Percentiles rank a stretch among this genome's conserved stretches.
These are phyloP conservation scores for Solanum hybrid DNA, from an alignment of 305 asterid species.

Conservation along the genomic window DNA sequence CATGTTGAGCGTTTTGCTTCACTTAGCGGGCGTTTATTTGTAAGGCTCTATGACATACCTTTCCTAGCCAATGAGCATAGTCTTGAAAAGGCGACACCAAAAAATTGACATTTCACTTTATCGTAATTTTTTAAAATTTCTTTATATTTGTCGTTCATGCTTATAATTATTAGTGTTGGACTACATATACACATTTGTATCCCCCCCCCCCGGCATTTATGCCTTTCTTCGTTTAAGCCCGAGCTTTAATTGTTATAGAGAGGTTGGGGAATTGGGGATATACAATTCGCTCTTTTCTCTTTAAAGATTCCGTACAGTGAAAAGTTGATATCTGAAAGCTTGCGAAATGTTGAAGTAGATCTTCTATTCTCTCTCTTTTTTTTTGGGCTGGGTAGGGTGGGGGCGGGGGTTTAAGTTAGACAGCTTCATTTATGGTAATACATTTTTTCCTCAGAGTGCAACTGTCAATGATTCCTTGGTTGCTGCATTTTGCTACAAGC, in stretches of 20 bases:
- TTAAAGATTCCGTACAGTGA: background rate
- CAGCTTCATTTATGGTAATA: background rate
- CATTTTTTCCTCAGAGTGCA: slow-evolving; percentile 66
- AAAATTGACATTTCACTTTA: background rate
- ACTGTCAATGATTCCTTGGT: slow-evolving; percentile 65
- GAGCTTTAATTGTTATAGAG: background rate
- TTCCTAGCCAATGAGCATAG: background rate
- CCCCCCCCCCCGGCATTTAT: background rate
- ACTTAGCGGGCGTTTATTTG: background rate
- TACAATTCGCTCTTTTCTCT: background rate
- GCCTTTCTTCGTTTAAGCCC: background rate
- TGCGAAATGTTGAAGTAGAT: background rate
- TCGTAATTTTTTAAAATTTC: background rate
- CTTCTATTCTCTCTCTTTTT: background rate
- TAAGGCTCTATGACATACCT: background rate
- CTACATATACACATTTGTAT: background rate
- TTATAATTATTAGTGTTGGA: background rate
- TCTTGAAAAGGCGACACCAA: background rate
- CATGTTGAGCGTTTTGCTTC: background rate
- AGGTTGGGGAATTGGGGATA: background rate
- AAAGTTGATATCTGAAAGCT: background rate
- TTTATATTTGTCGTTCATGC: background rate
- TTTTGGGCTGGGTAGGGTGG: background rate
- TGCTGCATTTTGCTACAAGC: slow-evolving; percentile 86
- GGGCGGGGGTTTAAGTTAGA: background rate